A percentile compares a stretch with the other conserved stretches of the same genome.
phyloP scores from a whole-genome alignment of 1,284 basidiomycete genomes.

The Boletus sp. region DNA sequence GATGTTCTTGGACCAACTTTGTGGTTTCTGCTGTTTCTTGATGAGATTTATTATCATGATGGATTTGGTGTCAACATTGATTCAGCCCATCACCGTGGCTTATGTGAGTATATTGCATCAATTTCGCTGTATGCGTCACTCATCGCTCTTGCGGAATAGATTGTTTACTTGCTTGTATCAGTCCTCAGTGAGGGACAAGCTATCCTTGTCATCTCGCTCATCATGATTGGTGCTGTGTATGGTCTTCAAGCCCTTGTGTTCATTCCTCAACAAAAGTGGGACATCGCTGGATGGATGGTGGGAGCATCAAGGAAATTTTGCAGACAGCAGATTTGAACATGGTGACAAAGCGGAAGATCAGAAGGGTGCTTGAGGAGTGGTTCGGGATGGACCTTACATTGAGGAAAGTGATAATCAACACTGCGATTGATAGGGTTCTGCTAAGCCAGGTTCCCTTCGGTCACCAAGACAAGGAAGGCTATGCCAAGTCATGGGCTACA shows the following conservation, averaged over 20 bases:
- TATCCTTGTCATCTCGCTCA: slow-evolving; percentile 77
- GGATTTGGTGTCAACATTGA: slow-evolving; percentile 85
- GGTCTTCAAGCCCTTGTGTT: slow-evolving; percentile 89
- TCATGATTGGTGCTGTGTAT: slow-evolving; percentile 93
- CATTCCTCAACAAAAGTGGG: slow-evolving; percentile 86
- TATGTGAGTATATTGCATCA: slow-evolving; percentile 63
- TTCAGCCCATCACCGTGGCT: slow-evolving; percentile 89
- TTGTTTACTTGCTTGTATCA: slow-evolving; percentile 83
- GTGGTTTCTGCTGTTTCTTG: slow-evolving; percentile 97
- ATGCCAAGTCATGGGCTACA: too few species aligned
- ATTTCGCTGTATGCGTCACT: slow-evolving; percentile 8
- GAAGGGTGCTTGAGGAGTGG: slow-evolving; percentile 75
- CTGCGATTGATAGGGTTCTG: slow-evolving; percentile 65
- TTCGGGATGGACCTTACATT: slow-evolving; percentile 71
- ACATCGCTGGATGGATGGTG: slow-evolving; percentile 97
- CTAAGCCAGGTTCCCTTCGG: too few species aligned
- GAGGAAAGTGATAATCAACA: slow-evolving; percentile 68
- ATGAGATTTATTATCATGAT: slow-evolving; percentile 99
- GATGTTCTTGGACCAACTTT: slow-evolving; percentile 89
- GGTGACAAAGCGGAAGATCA: slow-evolving; percentile 87
- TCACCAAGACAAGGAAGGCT: too few species aligned
- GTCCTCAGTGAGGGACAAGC: slow-evolving; percentile 61
- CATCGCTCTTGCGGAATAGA: slow-evolving; percentile 44
- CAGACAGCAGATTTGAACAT: slow-evolving; percentile 79
- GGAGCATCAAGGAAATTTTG: slow-evolving; percentile 69